Evolutionary conservation across 805 yeast species (phyloP).

Genomic region (Citeromyces nyonsensis): DNA sequence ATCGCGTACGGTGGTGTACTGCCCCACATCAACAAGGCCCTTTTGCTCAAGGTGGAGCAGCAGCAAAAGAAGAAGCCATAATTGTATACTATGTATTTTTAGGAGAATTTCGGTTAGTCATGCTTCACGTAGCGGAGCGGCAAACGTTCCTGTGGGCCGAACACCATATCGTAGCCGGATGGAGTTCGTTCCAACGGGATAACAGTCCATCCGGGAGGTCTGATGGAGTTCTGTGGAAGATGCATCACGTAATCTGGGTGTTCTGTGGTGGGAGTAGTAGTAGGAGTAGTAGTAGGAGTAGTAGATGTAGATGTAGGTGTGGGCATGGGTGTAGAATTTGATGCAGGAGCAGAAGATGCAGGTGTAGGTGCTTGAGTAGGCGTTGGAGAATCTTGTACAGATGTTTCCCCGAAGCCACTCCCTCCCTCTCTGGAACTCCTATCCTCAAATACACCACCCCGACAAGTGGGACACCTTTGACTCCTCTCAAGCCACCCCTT

Average conservation of each 20-base stretch:
- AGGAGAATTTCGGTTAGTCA: no score
- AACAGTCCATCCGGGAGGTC: constrained; percentile 16
- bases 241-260: background rate
- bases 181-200: constrained; percentile 8
- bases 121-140: no score
- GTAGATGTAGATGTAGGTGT: constrained; percentile 4
- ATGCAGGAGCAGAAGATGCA: constrained; percentile 1
- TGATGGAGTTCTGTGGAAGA: constrained; percentile 4
- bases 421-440: no score
- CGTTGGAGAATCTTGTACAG: no score
- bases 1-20: constrained; percentile 97
- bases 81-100: no score
- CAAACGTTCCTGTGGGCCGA: constrained; percentile 3
- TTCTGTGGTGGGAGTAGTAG: background rate
- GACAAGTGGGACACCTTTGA: constrained; percentile 86
- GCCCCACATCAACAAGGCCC: constrained; percentile 81
- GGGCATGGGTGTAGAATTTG: constrained; percentile 4
- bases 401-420: no score
- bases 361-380: no score
- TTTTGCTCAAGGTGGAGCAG: constrained; percentile 64
- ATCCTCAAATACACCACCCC: constrained; percentile 44
- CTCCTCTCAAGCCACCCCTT: constrained; percentile 89
- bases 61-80: constrained; percentile 15
- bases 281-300: background rate
- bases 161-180: constrained; percentile 5